These are phyloP conservation scores for Yamadazyma philogaea DNA, from an alignment of 805 yeast genomes.

Conservation along the genomic window DNA sequence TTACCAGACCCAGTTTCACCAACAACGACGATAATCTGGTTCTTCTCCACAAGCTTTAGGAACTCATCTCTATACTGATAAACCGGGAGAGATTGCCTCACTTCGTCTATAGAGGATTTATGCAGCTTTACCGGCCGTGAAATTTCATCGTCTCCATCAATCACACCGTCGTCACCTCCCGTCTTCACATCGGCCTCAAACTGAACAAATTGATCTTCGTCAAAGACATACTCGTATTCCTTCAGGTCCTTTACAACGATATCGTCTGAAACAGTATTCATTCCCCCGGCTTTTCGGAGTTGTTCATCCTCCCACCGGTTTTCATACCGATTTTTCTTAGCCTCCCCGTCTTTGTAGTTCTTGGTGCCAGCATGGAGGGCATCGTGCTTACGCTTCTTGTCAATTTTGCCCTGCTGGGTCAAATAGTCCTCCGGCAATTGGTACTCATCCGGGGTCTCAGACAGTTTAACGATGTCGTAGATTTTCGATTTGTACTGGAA, in stretches of 20 bases:
- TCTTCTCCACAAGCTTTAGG: slow-evolving; percentile 52
- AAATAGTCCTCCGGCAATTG: slow-evolving; percentile 55
- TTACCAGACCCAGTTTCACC: slow-evolving; percentile 95
- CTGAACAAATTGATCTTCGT: slow-evolving; percentile 48
- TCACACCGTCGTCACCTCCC: slow-evolving; percentile 3
- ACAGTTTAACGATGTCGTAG: slow-evolving; percentile 17
- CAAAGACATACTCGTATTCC: slow-evolving; percentile 74
- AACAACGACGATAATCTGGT: slow-evolving; percentile 72
- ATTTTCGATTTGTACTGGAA: slow-evolving; percentile 18
- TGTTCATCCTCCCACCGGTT: slow-evolving; percentile 57
- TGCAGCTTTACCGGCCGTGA: not conserved
- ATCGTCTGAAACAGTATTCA: slow-evolving; percentile 31
- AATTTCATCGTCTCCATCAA: slow-evolving; percentile 4
- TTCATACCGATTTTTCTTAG: slow-evolving; percentile 20
- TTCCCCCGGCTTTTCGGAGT: slow-evolving; percentile 31
- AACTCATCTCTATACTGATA: slow-evolving; percentile 59
- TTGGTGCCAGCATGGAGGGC: slow-evolving; percentile 27
- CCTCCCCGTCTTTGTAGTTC: not conserved
- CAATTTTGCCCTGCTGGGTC: slow-evolving; percentile 51
- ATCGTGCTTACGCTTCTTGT: slow-evolving; percentile 51
- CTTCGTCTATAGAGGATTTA: slow-evolving; percentile 38
- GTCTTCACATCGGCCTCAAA: slow-evolving; percentile 20
- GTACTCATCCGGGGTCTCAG: slow-evolving; percentile 32
- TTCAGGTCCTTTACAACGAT: slow-evolving; percentile 41
- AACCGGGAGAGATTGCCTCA: slow-evolving; percentile 72